These are phyloP conservation scores for Saccharomycopsis sp. DNA, from an alignment of 805 yeast species.

Conservation along the genomic window DNA sequence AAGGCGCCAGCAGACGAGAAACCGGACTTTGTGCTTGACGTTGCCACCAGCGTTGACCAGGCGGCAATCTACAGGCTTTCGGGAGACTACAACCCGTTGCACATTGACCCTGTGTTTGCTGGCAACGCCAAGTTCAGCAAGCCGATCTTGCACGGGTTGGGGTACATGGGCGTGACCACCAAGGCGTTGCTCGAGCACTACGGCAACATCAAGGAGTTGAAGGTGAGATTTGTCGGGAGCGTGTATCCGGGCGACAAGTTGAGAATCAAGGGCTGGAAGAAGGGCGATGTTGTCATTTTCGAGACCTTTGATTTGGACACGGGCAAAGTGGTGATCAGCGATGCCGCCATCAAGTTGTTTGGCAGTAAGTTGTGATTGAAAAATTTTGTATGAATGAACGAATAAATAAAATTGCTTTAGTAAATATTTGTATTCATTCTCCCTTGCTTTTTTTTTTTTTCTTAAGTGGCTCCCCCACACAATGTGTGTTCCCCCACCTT, in stretches of 20 bases:
- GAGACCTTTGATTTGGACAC: conserved; percentile 78
- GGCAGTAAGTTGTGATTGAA: conserved; percentile 10
- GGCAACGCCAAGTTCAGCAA: conserved; percentile 72
- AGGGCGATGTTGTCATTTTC: conserved; percentile 58
- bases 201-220: conserved; percentile 77
- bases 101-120: conserved; percentile 88
- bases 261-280: conserved; percentile 76
- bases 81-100: conserved; percentile 93
- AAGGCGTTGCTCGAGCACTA: conserved; percentile 69
- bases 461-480: no score
- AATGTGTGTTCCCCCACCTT: no score
- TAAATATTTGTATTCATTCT: neutral
- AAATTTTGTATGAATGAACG: no score
- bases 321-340: conserved; percentile 67
- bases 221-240: conserved; percentile 82
- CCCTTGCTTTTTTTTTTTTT: no score
- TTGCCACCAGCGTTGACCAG: conserved; percentile 56
- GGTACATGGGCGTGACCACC: conserved; percentile 74
- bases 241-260: conserved; percentile 94
- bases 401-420: no score
- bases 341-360: conserved; percentile 68
- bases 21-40: conserved; percentile 59
- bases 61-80: conserved; percentile 87
- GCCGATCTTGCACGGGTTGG: conserved; percentile 91
- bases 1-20: conserved; percentile 47